phyloP scores from a whole-genome alignment of 169 alveolate genomes.

The Plasmodium coatneyi region DNA sequence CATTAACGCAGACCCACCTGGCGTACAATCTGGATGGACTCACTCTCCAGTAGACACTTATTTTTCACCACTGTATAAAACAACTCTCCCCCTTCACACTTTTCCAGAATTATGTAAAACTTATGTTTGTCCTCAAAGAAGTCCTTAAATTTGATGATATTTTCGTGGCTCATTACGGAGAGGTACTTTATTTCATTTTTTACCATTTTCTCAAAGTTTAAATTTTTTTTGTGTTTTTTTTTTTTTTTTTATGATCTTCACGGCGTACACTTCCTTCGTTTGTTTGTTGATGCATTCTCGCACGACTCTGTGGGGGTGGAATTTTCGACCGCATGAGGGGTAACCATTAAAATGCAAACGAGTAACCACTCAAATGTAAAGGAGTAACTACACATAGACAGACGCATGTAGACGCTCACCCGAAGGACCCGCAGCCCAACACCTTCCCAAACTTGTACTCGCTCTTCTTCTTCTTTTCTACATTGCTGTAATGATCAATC shows the following conservation, averaged over 20 bases:
- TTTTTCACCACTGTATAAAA: slow-evolving; percentile 80
- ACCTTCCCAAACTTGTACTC: slow-evolving; percentile 58
- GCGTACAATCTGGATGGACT: slow-evolving; percentile 36
- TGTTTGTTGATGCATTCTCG: slow-evolving; percentile 53
- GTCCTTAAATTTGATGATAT: slow-evolving; percentile 78
- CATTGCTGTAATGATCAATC: slow-evolving; percentile 20
- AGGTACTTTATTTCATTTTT: slow-evolving; percentile 63
- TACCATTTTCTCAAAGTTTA: slow-evolving; percentile 49
- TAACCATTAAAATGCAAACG: neutral
- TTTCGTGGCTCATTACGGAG: slow-evolving; percentile 76
- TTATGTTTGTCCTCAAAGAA: slow-evolving; percentile 79
- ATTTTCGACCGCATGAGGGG: neutral
- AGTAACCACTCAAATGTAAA: too few species aligned
- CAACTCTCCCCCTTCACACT: slow-evolving; percentile 88
- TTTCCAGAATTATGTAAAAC: slow-evolving; percentile 82
- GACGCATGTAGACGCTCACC: neutral
- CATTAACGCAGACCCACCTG: slow-evolving; percentile 10
- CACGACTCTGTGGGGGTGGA: slow-evolving; percentile 13
- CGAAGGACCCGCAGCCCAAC: slow-evolving; percentile 62
- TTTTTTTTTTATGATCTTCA: slow-evolving; percentile 53
- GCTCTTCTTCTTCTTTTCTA: slow-evolving; percentile 46
- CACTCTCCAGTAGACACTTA: slow-evolving; percentile 79
- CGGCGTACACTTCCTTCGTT: slow-evolving; percentile 63
- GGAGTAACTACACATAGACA: too few species aligned
- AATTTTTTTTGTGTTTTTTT: slow-evolving; percentile 38